phyloP scores from a whole-genome alignment of 305 asterid species.

The Plantago coronopus region DNA sequence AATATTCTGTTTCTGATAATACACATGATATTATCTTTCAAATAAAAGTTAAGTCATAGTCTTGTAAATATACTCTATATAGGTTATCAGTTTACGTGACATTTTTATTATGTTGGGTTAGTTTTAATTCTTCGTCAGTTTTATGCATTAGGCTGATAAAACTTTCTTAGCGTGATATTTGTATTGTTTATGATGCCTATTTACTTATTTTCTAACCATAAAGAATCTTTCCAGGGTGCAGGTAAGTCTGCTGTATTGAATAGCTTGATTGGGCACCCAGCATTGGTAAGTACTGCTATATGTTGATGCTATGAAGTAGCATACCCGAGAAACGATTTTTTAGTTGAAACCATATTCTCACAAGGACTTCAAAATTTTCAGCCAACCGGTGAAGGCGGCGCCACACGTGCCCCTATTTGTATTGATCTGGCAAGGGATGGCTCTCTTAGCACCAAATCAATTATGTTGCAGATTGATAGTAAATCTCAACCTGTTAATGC shows the following conservation, averaged over 20 bases:
- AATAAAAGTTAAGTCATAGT: background rate
- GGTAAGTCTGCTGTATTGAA: slow-evolving; percentile 95
- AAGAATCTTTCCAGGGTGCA: slow-evolving; percentile 68
- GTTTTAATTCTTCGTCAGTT: slow-evolving; percentile 9
- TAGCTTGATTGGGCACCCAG: slow-evolving; percentile 95
- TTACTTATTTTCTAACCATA: slow-evolving; percentile 19
- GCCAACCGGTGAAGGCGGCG: slow-evolving; percentile 99
- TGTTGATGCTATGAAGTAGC: slow-evolving; percentile 10
- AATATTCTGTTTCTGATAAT: background rate
- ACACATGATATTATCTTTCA: background rate
- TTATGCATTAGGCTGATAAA: slow-evolving; percentile 1
- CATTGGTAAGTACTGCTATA: slow-evolving; percentile 57
- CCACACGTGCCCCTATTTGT: slow-evolving; percentile 98
- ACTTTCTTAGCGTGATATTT: background rate
- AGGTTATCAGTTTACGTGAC: background rate
- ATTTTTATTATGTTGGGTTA: background rate
- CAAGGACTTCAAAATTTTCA: slow-evolving; percentile 27
- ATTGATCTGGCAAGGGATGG: slow-evolving; percentile 82
- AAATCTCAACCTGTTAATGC: slow-evolving; percentile 89
- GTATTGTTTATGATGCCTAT: slow-evolving; percentile 8
- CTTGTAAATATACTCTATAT: background rate
- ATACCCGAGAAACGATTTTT: slow-evolving; percentile 1
- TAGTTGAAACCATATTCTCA: slow-evolving; percentile 10
- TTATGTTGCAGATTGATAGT: slow-evolving; percentile 86
- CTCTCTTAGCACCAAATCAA: slow-evolving; percentile 84